Evolutionary conservation across 257 asterid species (phyloP).

Genomic region (Solanum sejunctum): DNA sequence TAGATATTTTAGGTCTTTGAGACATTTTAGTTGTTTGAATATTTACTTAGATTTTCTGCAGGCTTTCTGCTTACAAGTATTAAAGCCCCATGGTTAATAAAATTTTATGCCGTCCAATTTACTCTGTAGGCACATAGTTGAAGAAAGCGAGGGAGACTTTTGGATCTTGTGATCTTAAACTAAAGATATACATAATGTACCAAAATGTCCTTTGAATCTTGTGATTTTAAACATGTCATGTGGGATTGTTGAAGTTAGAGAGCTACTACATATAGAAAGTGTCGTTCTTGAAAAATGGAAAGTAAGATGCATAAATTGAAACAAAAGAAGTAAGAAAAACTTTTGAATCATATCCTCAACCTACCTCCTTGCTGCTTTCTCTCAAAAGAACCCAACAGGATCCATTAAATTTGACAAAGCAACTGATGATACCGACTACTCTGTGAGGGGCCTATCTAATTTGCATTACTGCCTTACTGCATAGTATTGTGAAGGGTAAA

Average conservation of each 20-base stretch:
- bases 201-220: not conserved
- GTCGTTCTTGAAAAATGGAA: not conserved
- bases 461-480: not conserved
- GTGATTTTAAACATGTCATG: not conserved
- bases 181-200: not conserved
- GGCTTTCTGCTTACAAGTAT: not conserved
- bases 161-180: not conserved
- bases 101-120: not conserved
- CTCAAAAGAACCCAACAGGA: not conserved
- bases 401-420: not conserved
- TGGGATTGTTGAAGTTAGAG: not conserved
- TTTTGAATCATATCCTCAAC: not conserved
- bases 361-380: not conserved
- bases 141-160: not conserved
- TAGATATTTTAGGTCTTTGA: not conserved
- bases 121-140: not conserved
- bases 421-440: not conserved
- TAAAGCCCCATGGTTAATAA: not conserved
- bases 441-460: not conserved
- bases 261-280: not conserved
- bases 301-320: not conserved
- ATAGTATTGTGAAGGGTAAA: not conserved
- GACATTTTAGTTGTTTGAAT: not conserved
- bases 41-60: not conserved
- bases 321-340: not conserved